phyloP scores from a whole-genome alignment of 2,329 filamentous ascomycete species.

The Elsinoe ampelina region DNA sequence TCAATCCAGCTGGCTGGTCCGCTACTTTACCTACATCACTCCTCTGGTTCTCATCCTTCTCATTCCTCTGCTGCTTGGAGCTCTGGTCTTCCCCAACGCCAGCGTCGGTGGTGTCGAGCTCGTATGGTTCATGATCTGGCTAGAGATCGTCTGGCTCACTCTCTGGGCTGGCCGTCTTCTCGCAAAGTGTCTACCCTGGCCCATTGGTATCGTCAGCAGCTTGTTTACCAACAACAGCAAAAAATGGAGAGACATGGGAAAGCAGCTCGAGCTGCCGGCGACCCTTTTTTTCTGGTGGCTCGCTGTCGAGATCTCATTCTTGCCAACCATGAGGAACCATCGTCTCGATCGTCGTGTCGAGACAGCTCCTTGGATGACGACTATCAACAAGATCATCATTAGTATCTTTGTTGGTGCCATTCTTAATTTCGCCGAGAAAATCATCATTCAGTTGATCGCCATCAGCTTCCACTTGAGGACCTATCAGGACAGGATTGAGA shows the following conservation, averaged over 20 bases:
- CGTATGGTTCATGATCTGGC: slow-evolving; percentile 91
- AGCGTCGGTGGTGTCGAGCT: slow-evolving; percentile 66
- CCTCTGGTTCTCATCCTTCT: slow-evolving; percentile 56
- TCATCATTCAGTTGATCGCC: slow-evolving; percentile 88
- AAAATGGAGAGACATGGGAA: slow-evolving; percentile 87
- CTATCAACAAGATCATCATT: slow-evolving; percentile 78
- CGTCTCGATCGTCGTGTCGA: slow-evolving; percentile 44
- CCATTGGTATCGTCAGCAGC: slow-evolving; percentile 56
- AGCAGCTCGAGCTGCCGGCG: slow-evolving; percentile 72
- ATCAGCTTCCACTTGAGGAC: slow-evolving; percentile 87
- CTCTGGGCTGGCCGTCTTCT: slow-evolving; percentile 66
- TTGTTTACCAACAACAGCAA: slow-evolving; percentile 78
- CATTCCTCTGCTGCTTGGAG: slow-evolving; percentile 58
- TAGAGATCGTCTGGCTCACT: slow-evolving; percentile 86
- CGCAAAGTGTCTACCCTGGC: slow-evolving; percentile 54
- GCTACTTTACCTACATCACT: slow-evolving; percentile 63
- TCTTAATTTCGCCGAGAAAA: slow-evolving; percentile 83
- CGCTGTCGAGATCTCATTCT: slow-evolving; percentile 74
- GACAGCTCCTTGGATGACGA: slow-evolving; percentile 59
- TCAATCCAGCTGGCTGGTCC: slow-evolving; percentile 54
- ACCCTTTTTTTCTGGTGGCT: slow-evolving; percentile 91
- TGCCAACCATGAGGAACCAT: slow-evolving; percentile 67
- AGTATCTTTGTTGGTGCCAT: slow-evolving; percentile 69
- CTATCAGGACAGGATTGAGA: slow-evolving; percentile 80
- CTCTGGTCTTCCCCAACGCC: slow-evolving; percentile 38